Percentiles rank a stretch among this genome's conserved stretches.
phyloP scores from a whole-genome alignment of 768 basidiomycete species.

The Floccularia luteovirens region DNA sequence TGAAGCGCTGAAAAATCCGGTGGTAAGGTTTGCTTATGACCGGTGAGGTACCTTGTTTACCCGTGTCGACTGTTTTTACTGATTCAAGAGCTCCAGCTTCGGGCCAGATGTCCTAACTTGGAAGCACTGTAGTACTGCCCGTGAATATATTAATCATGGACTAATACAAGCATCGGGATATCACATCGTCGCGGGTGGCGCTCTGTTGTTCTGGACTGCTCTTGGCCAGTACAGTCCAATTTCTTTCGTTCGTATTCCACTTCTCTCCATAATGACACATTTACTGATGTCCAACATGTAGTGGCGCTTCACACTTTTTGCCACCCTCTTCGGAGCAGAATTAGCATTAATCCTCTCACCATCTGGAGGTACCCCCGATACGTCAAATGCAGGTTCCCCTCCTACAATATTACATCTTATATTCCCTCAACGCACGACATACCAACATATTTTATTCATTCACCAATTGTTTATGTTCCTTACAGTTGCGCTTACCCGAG shows the following conservation, averaged over 20 bases:
- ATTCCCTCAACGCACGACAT: slow-evolving; percentile 61
- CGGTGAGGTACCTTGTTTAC: slow-evolving; percentile 36
- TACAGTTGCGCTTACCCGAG: slow-evolving; percentile 63
- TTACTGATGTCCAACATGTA: slow-evolving; percentile 15
- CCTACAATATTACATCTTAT: slow-evolving; percentile 19
- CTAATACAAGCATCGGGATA: slow-evolving; percentile 55
- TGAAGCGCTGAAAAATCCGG: slow-evolving; percentile 73
- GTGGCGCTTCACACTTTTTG: slow-evolving; percentile 80
- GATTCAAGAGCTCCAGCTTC: slow-evolving; percentile 45
- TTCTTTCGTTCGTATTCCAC: slow-evolving; percentile 48
- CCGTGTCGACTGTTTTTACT: slow-evolving; percentile 4
- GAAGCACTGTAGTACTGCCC: slow-evolving; percentile 53
- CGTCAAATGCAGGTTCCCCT: slow-evolving; percentile 14
- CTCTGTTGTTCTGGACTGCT: slow-evolving; percentile 55
- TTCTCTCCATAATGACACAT: slow-evolving; percentile 5
- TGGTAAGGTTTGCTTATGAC: slow-evolving; percentile 80
- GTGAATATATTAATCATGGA: slow-evolving; percentile 65
- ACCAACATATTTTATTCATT: slow-evolving; percentile 72
- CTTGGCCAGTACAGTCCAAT: slow-evolving; percentile 52
- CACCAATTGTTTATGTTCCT: slow-evolving; percentile 73
- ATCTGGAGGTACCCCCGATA: slow-evolving; percentile 26
- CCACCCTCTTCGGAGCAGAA: slow-evolving; percentile 54
- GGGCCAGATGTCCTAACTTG: slow-evolving; percentile 67
- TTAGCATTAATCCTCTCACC: slow-evolving; percentile 59
- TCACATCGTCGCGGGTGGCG: slow-evolving; percentile 52